These are phyloP conservation scores for Ceratocystis cubensis DNA, from an alignment of 2,329 filamentous ascomycete genomes.

Conservation along the genomic window DNA sequence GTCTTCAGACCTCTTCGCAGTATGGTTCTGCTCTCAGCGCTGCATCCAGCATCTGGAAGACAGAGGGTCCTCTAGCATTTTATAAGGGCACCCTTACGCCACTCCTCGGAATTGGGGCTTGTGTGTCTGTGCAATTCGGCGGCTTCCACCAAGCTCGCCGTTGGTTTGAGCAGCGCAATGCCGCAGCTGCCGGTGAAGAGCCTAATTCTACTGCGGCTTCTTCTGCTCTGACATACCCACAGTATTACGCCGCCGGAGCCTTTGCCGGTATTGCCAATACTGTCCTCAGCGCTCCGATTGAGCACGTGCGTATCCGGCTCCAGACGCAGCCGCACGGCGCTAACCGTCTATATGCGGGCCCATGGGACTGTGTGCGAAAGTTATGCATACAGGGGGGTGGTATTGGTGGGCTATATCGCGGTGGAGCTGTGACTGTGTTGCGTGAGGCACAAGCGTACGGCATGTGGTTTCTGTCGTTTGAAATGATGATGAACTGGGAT, in stretches of 20 bases:
- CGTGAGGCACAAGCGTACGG: constrained; percentile 94
- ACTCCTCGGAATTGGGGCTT: constrained; percentile 88
- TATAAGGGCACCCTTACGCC: constrained; percentile 98
- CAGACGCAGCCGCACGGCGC: constrained; percentile 92
- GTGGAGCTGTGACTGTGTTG: constrained; percentile 69
- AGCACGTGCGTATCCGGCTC: constrained; percentile 90
- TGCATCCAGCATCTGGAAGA: constrained; percentile 69
- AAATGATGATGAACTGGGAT: constrained; percentile 91
- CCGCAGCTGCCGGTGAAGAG: constrained; percentile 27
- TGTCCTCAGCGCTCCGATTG: constrained; percentile 77
- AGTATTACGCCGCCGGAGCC: constrained; percentile 84
- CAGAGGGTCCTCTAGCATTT: constrained; percentile 82
- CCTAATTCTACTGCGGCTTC: constrained; percentile 35
- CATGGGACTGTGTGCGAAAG: constrained; percentile 81
- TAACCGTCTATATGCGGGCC: constrained; percentile 64
- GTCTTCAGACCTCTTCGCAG: constrained; percentile 74
- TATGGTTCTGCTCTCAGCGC: constrained; percentile 72
- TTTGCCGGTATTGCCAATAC: constrained; percentile 89
- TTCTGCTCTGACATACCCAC: constrained; percentile 54
- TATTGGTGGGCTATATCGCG: constrained; percentile 68
- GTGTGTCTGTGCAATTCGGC: constrained; percentile 96
- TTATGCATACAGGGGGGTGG: constrained; percentile 56
- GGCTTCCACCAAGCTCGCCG: constrained; percentile 89
- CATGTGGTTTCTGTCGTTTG: constrained; percentile 87
- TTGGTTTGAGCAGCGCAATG: constrained; percentile 66